Percentiles rank a stretch among this genome's conserved stretches.
These are phyloP conservation scores for Termitomyces sp. DNA, from an alignment of 768 basidiomycete species.

Conservation along the genomic window DNA sequence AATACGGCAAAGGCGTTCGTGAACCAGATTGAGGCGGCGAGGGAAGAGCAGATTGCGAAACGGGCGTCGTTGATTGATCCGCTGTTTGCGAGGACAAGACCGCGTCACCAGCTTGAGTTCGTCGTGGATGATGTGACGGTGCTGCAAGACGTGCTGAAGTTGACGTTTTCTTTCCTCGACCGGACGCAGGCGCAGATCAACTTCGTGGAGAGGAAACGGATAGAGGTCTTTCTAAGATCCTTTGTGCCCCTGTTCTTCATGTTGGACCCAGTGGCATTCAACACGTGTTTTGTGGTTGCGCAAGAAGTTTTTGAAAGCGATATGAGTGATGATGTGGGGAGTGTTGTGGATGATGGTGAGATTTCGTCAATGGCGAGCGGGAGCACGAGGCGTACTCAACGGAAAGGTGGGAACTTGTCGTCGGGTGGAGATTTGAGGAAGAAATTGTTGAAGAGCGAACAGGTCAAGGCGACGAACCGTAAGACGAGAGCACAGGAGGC, in stretches of 20 bases:
- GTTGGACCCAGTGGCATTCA: constrained; percentile 64
- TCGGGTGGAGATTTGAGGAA: constrained; percentile 66
- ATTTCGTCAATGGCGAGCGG: constrained; percentile 33
- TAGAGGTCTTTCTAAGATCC: constrained; percentile 77
- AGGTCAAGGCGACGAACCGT: constrained; percentile 62
- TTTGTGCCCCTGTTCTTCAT: constrained; percentile 76
- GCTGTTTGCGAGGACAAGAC: constrained; percentile 53
- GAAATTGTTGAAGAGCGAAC: constrained; percentile 76
- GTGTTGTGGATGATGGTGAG: constrained; percentile 29
- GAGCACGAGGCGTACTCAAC: constrained; percentile 25
- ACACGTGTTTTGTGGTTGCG: constrained; percentile 58
- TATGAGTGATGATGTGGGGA: constrained; percentile 46
- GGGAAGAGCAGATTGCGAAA: constrained; percentile 77
- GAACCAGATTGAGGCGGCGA: constrained; percentile 76
- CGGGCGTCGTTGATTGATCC: constrained; percentile 58
- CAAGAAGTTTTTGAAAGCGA: constrained; percentile 55
- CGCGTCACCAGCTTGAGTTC: constrained; percentile 77
- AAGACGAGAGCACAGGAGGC: constrained; percentile 51
- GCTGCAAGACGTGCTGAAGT: constrained; percentile 82
- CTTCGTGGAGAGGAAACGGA: constrained; percentile 65
- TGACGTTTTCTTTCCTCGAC: constrained; percentile 88
- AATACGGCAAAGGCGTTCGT: constrained; percentile 72
- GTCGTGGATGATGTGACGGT: constrained; percentile 68
- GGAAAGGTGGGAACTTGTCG: constrained; percentile 22
- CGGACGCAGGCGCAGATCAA: constrained; percentile 75